A percentile compares a stretch with the other conserved stretches of the same genome.
Conservation (phyloP, 306 rosid genomes). For the Citrullus colocynthis region DNA sequence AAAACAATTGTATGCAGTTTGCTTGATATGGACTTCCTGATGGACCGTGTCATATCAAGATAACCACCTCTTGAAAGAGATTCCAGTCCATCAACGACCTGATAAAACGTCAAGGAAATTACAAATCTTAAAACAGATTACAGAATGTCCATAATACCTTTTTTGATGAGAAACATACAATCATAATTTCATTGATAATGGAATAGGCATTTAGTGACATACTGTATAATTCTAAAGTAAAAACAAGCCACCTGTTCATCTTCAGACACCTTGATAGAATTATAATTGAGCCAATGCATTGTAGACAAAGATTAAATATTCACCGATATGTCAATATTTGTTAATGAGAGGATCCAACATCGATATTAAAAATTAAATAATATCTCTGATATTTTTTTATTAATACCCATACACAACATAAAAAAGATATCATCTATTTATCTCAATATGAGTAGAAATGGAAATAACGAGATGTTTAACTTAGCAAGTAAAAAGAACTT, state of each 20-base stretch:
- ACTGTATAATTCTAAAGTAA: background rate
- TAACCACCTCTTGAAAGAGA: constrained; percentile 31
- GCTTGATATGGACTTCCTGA: constrained; percentile 32
- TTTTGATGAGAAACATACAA: too few relatives aligned
- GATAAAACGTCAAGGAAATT: constrained; percentile 15
- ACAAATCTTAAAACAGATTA: constrained; percentile 9
- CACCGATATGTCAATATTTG: background rate
- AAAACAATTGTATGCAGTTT: constrained; percentile 54
- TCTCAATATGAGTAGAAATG: background rate
- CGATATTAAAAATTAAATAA: background rate
- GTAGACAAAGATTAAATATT: background rate
- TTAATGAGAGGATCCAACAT: background rate
- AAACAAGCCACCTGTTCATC: background rate
- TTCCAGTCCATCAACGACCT: constrained; percentile 72
- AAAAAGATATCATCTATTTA: background rate
- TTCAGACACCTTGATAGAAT: background rate
- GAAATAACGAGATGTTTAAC: background rate
- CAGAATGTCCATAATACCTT: background rate
- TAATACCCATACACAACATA: too few relatives aligned
- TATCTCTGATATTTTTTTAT: too few relatives aligned
- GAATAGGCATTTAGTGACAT: background rate
- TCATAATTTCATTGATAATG: too few relatives aligned
- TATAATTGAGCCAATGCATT: background rate
- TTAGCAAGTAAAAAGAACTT: background rate
- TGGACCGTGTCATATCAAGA: constrained; percentile 35